Evolutionary conservation across 1,284 basidiomycete genomes (phyloP), one percentile per base, ranked within the genome.

Genomic region (Naganishia sp.): DNA sequence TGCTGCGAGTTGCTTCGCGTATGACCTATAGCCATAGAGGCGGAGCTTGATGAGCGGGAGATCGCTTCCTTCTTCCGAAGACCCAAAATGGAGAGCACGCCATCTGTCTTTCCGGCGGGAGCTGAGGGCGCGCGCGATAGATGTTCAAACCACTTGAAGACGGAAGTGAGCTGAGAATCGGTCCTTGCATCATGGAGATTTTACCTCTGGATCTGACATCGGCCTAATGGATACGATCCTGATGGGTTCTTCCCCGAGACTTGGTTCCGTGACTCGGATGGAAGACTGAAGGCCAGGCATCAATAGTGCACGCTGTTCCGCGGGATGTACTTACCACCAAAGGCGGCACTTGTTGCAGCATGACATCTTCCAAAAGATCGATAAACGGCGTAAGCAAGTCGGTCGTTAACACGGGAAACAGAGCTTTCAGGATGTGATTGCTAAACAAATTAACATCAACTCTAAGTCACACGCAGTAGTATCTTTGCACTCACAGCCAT

Each of bases 381-480:
- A 81, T 73, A 55, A 80, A 78, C 2, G 79, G 79, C 4, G 74
- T 74, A n/a, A 81, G 71, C n/a, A 79, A 70, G 64, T 79, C 76
- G 15, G 78, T 78, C 3, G 78, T 78, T 25, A 79, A 74, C 39
- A 80, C 66, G 0, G 79, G 79, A 68, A 79, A 80, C 9, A 80
- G 68, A 0, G 77, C 74, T 25, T 75, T 72, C 2, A 80, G 69
- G 0, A 75, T 74, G 43, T 79, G 75, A 64, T 80, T 80, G 4
- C 59, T 61, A n/a, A 31, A 46, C 7, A 28, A 13, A 25, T 6
- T 18, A 31, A 6, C 6, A 21, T 33, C 25, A 61, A 45, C 52
- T 56, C 25, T 16, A 23, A 21, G 39, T 13, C 31, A 15, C 15
- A 15, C 46, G 18, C 45, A 15, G 0, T 3, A 23, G 64, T 56